These are phyloP conservation scores for Cytospora schulzeri DNA, from an alignment of 2,329 filamentous ascomycete species.

Conservation along the genomic window DNA sequence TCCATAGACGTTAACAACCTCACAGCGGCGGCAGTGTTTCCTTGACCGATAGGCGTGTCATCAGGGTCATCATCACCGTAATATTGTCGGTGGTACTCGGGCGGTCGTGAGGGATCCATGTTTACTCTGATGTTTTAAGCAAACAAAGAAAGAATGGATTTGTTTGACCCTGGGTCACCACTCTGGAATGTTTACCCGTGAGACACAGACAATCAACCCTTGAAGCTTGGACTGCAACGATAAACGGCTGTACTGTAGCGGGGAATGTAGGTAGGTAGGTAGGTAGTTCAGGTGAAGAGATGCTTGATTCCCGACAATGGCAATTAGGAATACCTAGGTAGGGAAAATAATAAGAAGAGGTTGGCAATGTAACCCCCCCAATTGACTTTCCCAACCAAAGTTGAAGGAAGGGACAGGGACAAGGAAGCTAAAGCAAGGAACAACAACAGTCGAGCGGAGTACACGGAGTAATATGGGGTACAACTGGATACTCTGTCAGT, in stretches of 20 bases:
- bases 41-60: slow-evolving; percentile 48
- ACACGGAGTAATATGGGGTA: background rate
- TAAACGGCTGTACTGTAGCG: background rate
- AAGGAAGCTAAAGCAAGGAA: background rate
- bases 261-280: background rate
- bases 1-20: slow-evolving; percentile 66
- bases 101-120: slow-evolving; percentile 58
- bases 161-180: background rate
- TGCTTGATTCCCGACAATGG: slow-evolving; percentile 1
- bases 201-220: background rate
- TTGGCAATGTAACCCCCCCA: background rate
- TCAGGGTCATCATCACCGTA: slow-evolving; percentile 58
- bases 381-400: background rate
- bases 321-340: no score
- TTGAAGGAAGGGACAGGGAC: slow-evolving; percentile 5
- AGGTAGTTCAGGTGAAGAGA: no score
- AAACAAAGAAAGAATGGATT: background rate
- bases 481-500: no score
- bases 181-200: slow-evolving; percentile 5
- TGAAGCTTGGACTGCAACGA: background rate
- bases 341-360: slow-evolving; percentile 15
- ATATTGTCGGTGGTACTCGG: slow-evolving; percentile 58
- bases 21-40: slow-evolving; percentile 53
- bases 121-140: slow-evolving; percentile 18
- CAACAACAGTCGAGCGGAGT: background rate